Percentiles rank a stretch among this genome's conserved stretches.
Evolutionary conservation across 352 stramenopile genomes (phyloP).

Genomic region (Phytopythium delawarense): DNA sequence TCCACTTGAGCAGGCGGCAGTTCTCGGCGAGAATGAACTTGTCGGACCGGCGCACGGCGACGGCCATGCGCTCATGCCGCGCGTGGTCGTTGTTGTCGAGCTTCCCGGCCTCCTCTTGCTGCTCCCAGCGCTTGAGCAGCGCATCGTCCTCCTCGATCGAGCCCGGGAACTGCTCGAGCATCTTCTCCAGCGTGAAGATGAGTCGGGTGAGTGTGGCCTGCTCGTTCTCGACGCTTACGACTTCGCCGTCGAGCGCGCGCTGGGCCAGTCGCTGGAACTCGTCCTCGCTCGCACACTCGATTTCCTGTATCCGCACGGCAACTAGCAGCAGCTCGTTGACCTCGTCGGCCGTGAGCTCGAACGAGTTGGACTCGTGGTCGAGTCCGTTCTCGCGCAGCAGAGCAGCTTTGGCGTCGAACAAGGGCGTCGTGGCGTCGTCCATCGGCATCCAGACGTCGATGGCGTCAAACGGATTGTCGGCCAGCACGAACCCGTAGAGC

Average conservation of each 20-base stretch:
- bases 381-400: slow-evolving; percentile 47
- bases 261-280: slow-evolving; percentile 31
- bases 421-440: slow-evolving; percentile 34
- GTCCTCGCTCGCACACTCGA: slow-evolving; percentile 40
- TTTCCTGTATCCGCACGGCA: slow-evolving; percentile 55
- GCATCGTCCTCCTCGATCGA: slow-evolving; percentile 41
- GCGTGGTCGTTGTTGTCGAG: slow-evolving; percentile 13
- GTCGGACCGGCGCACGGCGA: slow-evolving; percentile 50
- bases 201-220: slow-evolving; percentile 40
- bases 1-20: slow-evolving; percentile 69
- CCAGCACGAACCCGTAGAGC: slow-evolving; percentile 77
- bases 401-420: slow-evolving; percentile 42
- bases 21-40: slow-evolving; percentile 60
- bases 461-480: slow-evolving; percentile 60
- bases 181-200: slow-evolving; percentile 59
- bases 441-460: slow-evolving; percentile 76
- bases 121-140: slow-evolving; percentile 25
- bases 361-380: slow-evolving; percentile 51
- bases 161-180: slow-evolving; percentile 44
- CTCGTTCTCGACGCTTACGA: slow-evolving; percentile 54
- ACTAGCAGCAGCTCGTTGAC: slow-evolving; percentile 67
- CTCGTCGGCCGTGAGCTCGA: slow-evolving; percentile 60
- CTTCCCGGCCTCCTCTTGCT: slow-evolving; percentile 9
- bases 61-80: slow-evolving; percentile 54
- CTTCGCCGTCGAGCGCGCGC: slow-evolving; percentile 50